Evolutionary conservation across 2,329 filamentous ascomycete species (phyloP), one percentile per base, ranked within the genome.

Genomic region (Mycosphaerella sp.): DNA sequence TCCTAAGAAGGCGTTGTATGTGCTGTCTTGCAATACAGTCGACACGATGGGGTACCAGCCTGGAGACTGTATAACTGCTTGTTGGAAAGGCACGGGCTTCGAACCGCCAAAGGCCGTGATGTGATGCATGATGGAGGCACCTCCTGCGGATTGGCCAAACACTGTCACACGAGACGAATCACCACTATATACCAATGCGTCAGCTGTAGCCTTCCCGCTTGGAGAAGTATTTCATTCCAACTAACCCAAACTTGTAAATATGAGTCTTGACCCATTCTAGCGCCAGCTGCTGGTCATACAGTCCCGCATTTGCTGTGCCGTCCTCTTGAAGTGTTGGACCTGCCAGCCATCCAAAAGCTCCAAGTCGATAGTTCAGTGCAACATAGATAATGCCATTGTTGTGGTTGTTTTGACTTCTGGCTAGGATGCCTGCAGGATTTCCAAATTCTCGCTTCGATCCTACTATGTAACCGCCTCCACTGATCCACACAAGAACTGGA

Each of bases 261-360:
- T 64, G 43, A 2, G 36, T 14, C 2, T 68, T 66, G 0, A 82
- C 71, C 80, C 80, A 84, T 57, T 80, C 68, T 6, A 84, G 66
- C 18, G 77, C 78, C 14, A 79, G 67, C 10, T 76, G 70, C 60
- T 82, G 79, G 52, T 81, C 78, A 46, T 73, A 68, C 0, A 80
- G 65, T 2, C 71, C 78, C 7, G 70, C 72, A 57, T 80, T 80
- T 2, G 74, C 66, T 3, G 68, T 69, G 3, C 74, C 75, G 13
- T 49, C 57, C n/a, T 50, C 37, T 28, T 72, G 68, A 40, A 75
- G 67, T 18, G 64, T 73, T 16, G 71, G 69, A 37, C 71, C 77
- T 9, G 68, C 69, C 46, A 75, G 63, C 66, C 68, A 78, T 4
- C 75, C 75, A 59, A 77, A 73, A 3, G 71, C 73, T 1, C 75